phyloP scores from a whole-genome alignment of 495 filamentous ascomycete genomes.

The Daldinia childiae region DNA sequence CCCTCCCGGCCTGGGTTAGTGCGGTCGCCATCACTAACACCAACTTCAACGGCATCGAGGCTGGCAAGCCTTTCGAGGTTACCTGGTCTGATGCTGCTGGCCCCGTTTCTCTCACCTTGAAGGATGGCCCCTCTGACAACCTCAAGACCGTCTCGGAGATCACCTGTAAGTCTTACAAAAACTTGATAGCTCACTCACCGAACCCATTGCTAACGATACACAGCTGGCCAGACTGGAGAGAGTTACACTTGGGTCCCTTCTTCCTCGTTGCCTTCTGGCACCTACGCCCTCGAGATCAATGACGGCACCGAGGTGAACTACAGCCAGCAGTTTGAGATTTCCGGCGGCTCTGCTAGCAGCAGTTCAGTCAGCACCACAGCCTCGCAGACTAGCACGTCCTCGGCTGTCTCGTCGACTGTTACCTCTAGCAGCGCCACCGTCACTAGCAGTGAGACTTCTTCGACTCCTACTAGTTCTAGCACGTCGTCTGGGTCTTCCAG shows the following conservation, averaged over 20 bases:
- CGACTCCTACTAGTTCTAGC: conserved; percentile 20
- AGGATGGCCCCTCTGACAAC: conserved; percentile 46
- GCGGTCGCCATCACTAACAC: conserved; percentile 56
- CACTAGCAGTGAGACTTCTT: neutral
- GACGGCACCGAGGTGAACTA: conserved; percentile 52
- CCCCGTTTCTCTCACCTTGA: conserved; percentile 52
- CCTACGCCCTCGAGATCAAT: conserved; percentile 58
- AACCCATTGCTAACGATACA: conserved; percentile 27
- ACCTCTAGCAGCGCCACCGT: conserved; percentile 44
- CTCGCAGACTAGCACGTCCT: conserved; percentile 27
- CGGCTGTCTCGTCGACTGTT: conserved; percentile 36
- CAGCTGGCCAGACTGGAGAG: conserved; percentile 45
- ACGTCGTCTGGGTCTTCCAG: conserved; percentile 28
- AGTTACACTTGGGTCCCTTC: conserved; percentile 51
- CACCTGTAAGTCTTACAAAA: conserved; percentile 43
- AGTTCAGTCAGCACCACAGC: conserved; percentile 38
- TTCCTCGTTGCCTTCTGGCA: conserved; percentile 48
- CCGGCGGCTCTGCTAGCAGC: conserved; percentile 41
- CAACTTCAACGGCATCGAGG: conserved; percentile 47
- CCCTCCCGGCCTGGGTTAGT: conserved; percentile 51
- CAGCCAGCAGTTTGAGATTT: conserved; percentile 50
- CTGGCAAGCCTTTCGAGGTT: conserved; percentile 54
- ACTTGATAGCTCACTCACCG: neutral
- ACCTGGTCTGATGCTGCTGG: conserved; percentile 52
- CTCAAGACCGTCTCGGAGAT: conserved; percentile 50